These are phyloP conservation scores for Medicago lupulina DNA, from an alignment of 306 rosid species.

Conservation along the genomic window DNA sequence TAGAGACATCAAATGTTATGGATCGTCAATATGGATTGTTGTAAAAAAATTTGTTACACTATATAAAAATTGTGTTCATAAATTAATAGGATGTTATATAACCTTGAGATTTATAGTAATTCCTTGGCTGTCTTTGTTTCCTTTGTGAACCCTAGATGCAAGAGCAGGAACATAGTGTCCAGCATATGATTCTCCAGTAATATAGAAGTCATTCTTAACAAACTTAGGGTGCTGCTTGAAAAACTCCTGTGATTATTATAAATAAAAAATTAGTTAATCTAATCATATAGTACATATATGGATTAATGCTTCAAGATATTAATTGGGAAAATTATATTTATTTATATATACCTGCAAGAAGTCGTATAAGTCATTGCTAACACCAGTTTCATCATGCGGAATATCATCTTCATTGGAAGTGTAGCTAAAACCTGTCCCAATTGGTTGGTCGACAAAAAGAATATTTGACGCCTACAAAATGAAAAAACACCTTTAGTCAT, in stretches of 20 bases:
- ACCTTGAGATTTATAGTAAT: conserved; percentile 76
- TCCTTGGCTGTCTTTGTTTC: conserved; percentile 75
- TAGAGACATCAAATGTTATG: neutral
- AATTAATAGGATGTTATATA: conserved; percentile 7
- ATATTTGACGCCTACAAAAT: conserved; percentile 84
- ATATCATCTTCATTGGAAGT: conserved; percentile 57
- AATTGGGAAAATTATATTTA: neutral
- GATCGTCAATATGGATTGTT: too few relatives aligned
- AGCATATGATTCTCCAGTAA: conserved; percentile 95
- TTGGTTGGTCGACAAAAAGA: conserved; percentile 88
- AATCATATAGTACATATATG: neutral
- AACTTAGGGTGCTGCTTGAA: conserved; percentile 67
- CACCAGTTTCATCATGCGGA: conserved; percentile 76
- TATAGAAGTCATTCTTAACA: conserved; percentile 75
- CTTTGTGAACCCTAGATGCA: conserved; percentile 76
- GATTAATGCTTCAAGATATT: neutral
- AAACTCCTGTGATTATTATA: conserved; percentile 57
- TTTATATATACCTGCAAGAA: conserved; percentile 75
- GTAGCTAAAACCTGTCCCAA: conserved; percentile 90
- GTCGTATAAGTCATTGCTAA: conserved; percentile 84
- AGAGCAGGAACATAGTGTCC: conserved; percentile 96
- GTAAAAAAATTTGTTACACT: too few relatives aligned
- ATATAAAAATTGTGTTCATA: neutral
- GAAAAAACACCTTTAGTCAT: neutral
- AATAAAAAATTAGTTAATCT: neutral